phyloP scores from a whole-genome alignment of 768 basidiomycete species.

The Leccinum uliginosum region DNA sequence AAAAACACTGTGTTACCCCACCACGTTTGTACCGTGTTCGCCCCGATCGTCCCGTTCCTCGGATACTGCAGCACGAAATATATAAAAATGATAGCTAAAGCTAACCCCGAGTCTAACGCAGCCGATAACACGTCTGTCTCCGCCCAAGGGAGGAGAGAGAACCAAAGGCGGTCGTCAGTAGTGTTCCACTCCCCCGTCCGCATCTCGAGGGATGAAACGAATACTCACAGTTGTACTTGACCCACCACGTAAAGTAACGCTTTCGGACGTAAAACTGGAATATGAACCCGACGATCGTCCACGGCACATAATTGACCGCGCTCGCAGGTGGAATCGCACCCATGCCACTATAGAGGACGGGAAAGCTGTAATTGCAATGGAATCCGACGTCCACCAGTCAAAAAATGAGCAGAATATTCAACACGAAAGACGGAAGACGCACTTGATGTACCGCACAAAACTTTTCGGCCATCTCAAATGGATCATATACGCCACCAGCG shows the following conservation, averaged over 20 bases:
- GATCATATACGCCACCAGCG: constrained; percentile 50
- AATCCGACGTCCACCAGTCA: background rate
- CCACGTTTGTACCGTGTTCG: constrained; percentile 52
- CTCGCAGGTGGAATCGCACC: constrained; percentile 56
- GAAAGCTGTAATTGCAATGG: background rate
- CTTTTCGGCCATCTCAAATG: constrained; percentile 59
- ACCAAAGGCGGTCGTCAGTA: constrained; percentile 13
- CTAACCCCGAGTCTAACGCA: constrained; percentile 65
- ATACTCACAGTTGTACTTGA: constrained; percentile 45
- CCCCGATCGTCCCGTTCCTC: constrained; percentile 53
- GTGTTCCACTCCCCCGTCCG: background rate
- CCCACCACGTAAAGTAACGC: constrained; percentile 64
- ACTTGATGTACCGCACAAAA: constrained; percentile 62
- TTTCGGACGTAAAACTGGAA: constrained; percentile 61
- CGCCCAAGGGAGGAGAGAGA: background rate
- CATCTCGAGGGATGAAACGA: background rate
- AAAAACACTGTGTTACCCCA: constrained; percentile 58
- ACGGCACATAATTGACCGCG: constrained; percentile 63
- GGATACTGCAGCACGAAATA: constrained; percentile 67
- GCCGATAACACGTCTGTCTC: constrained; percentile 61
- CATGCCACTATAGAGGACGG: background rate
- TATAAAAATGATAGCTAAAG: constrained; percentile 49
- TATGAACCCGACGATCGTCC: constrained; percentile 61
- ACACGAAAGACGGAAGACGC: constrained; percentile 18
- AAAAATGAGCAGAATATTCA: background rate